phyloP scores from a whole-genome alignment of 108 stramenopile species.

The Bacterosira constricta region DNA sequence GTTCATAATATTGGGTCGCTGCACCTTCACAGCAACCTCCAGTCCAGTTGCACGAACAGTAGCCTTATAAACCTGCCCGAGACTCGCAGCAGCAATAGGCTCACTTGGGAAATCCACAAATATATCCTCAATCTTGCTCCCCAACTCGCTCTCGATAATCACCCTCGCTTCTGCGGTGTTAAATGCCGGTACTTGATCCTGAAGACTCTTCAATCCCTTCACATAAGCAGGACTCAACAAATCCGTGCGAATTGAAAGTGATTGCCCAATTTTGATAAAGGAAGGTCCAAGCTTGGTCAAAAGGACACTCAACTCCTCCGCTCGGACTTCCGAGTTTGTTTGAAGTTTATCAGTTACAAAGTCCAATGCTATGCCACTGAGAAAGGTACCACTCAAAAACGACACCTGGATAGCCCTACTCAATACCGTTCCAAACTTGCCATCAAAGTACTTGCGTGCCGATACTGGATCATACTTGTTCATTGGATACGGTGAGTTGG shows the following conservation, averaged over 20 bases:
- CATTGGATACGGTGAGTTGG: conserved; percentile 64
- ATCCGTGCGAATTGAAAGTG: conserved; percentile 93
- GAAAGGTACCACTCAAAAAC: conserved; percentile 41
- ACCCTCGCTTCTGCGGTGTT: conserved; percentile 63
- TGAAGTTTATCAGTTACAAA: conserved; percentile 50
- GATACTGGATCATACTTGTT: conserved; percentile 68
- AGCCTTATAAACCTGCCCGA: conserved; percentile 94
- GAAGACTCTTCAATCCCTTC: conserved; percentile 78
- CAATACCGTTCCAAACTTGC: conserved; percentile 36
- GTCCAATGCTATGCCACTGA: conserved; percentile 42
- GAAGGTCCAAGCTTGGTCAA: conserved; percentile 80
- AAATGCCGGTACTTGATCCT: conserved; percentile 92
- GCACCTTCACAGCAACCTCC: conserved; percentile 95
- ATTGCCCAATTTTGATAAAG: conserved; percentile 95
- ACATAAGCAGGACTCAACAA: conserved; percentile 84
- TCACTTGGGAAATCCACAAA: conserved; percentile 65
- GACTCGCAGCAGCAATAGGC: conserved; percentile 91
- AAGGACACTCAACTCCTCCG: conserved; percentile 64
- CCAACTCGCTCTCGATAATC: conserved; percentile 92
- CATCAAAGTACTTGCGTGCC: conserved; percentile 72
- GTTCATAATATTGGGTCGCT: conserved; percentile 91
- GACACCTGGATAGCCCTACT: conserved; percentile 55
- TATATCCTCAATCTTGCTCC: conserved; percentile 57
- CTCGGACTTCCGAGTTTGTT: conserved; percentile 63
- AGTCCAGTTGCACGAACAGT: conserved; percentile 41